Percentiles rank a stretch among this genome's conserved stretches.
Conservation (phyloP, 2,329 filamentous ascomycete genomes). For the Venturia carpophila region DNA sequence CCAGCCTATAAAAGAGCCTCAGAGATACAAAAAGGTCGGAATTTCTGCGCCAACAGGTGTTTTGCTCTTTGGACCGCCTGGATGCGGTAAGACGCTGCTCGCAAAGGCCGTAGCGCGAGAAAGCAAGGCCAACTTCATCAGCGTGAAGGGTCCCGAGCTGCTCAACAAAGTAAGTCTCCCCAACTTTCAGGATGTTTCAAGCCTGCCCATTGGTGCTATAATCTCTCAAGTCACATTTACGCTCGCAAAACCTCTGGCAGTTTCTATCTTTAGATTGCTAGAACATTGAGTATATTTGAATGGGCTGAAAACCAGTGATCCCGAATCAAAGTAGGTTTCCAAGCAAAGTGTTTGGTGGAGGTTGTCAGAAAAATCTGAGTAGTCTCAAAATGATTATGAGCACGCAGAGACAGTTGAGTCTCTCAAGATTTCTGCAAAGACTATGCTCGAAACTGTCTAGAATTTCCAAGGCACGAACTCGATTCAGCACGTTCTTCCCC, state of each 20-base stretch:
- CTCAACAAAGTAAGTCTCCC: constrained; percentile 62
- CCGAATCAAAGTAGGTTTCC: too few relatives aligned
- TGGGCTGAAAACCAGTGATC: too few relatives aligned
- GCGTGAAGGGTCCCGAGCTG: constrained; percentile 90
- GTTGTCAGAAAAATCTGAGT: too few relatives aligned
- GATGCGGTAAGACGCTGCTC: constrained; percentile 92
- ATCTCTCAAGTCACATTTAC: neutral
- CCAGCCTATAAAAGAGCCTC: constrained; percentile 75
- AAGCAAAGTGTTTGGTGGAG: too few relatives aligned
- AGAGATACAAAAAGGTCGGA: constrained; percentile 67
- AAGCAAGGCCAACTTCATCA: constrained; percentile 95
- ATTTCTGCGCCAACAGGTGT: constrained; percentile 78
- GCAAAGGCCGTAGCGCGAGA: constrained; percentile 96
- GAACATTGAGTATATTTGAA: too few relatives aligned
- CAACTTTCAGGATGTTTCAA: too few relatives aligned
- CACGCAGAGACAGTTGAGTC: too few relatives aligned
- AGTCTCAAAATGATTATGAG: too few relatives aligned
- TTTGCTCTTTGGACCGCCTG: constrained; percentile 91
- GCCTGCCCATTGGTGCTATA: neutral
- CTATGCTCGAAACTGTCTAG: neutral
- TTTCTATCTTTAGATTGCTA: neutral
- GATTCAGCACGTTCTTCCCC: neutral
- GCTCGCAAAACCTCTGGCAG: neutral
- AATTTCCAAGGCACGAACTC: neutral
- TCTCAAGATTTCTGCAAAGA: neutral